Evolutionary conservation across 1,139 yeast genomes (phyloP).

Genomic region (Pichia sp.): DNA sequence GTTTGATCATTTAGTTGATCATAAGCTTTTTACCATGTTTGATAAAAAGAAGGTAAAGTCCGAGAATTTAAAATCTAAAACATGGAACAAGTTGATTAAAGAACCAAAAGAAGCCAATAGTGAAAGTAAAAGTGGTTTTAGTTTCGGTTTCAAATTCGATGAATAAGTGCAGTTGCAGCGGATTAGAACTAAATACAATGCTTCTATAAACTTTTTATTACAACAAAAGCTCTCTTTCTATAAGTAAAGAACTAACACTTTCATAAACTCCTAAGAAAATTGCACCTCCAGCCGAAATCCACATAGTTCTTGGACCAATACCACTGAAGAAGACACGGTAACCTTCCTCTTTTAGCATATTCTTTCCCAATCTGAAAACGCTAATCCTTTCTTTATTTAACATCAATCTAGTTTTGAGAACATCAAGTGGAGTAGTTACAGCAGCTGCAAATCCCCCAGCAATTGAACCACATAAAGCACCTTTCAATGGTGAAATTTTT

Average conservation of each 20-base stretch:
- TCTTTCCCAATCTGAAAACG: constrained; percentile 37
- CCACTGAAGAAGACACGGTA: constrained; percentile 67
- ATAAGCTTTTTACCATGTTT: no score
- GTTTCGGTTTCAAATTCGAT: constrained; percentile 26
- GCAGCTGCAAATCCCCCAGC: constrained; percentile 98
- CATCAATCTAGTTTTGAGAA: constrained; percentile 88
- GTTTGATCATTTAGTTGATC: constrained; percentile 28
- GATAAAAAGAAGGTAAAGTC: no score
- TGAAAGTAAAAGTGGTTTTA: constrained; percentile 19
- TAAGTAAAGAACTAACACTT: constrained; percentile 40
- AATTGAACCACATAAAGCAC: constrained; percentile 89
- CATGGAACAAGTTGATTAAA: constrained; percentile 18
- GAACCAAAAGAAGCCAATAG: constrained; percentile 5
- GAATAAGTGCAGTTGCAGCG: constrained; percentile 1
- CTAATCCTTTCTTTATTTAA: constrained; percentile 48
- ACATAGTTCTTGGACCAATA: constrained; percentile 87
- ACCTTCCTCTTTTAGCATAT: constrained; percentile 59
- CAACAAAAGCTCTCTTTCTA: not conserved
- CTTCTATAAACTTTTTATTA: not conserved
- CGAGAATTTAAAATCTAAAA: no score
- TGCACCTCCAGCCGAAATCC: constrained; percentile 99
- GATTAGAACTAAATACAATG: not conserved
- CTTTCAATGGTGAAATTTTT: constrained; percentile 54
- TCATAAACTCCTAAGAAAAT: constrained; percentile 93
- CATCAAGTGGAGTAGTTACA: constrained; percentile 86